These are phyloP conservation scores for Triticum turgidum DNA, from an alignment of 176 grass and related monocot species.

Conservation along the genomic window DNA sequence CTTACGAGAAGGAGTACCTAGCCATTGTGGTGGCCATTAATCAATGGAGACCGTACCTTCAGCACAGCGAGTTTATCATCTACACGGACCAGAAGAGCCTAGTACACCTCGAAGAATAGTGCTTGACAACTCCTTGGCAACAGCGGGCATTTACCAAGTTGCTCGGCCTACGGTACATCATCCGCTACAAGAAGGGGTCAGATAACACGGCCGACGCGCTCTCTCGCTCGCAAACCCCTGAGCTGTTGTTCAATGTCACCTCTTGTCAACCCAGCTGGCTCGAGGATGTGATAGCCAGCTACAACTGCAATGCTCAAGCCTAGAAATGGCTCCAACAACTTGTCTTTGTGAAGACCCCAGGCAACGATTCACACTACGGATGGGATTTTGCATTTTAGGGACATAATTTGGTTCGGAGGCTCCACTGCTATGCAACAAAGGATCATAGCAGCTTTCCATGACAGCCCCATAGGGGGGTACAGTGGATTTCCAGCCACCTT, in stretches of 20 bases:
- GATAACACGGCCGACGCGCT: not conserved
- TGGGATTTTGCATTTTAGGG: not conserved
- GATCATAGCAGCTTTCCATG: not conserved
- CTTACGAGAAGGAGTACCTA: not conserved
- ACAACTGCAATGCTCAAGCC: not conserved
- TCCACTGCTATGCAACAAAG: not conserved
- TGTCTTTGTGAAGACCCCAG: too few relatives aligned
- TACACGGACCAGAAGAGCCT: not conserved
- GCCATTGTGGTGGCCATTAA: not conserved
- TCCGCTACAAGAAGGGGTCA: not conserved
- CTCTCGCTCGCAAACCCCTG: not conserved
- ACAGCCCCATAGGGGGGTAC: not conserved
- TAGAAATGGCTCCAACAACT: not conserved
- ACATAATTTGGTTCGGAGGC: not conserved
- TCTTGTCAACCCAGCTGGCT: not conserved
- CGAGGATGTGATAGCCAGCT: not conserved
- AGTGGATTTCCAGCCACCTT: not conserved
- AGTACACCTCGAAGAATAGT: not conserved
- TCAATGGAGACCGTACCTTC: not conserved
- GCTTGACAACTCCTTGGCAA: not conserved
- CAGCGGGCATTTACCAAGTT: not conserved
- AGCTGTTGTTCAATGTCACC: too few relatives aligned
- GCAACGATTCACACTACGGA: not conserved
- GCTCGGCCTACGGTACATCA: not conserved
- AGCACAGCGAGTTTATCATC: accelerated